Evolutionary conservation across 2,329 filamentous ascomycete genomes (phyloP).

Genomic region (Capronia americana): DNA sequence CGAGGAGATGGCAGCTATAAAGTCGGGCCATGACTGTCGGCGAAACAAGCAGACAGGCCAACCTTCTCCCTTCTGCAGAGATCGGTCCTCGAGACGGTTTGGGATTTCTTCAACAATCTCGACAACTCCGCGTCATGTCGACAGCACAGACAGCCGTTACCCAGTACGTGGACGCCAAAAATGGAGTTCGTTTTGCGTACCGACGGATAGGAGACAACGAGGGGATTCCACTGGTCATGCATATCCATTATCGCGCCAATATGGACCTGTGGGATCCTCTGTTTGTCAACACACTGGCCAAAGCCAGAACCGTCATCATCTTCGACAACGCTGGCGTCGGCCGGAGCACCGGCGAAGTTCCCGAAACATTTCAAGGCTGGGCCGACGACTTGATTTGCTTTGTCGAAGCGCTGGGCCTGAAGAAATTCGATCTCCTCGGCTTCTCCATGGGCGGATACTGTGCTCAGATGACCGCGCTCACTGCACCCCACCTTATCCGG

Average conservation of each 20-base stretch:
- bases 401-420: constrained; percentile 27
- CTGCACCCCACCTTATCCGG: constrained; percentile 27
- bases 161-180: constrained; percentile 26
- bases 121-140: neutral
- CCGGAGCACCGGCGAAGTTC: constrained; percentile 26
- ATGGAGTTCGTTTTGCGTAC: constrained; percentile 31
- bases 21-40: neutral
- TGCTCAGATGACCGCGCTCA: constrained; percentile 28
- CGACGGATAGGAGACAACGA: constrained; percentile 26
- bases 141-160: constrained; percentile 31
- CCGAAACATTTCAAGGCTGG: constrained; percentile 31
- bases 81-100: neutral
- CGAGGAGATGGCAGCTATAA: neutral
- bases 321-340: constrained; percentile 35
- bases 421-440: constrained; percentile 30
- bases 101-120: neutral
- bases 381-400: constrained; percentile 28
- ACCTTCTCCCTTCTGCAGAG: neutral
- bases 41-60: neutral
- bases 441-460: constrained; percentile 32
- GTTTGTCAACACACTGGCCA: constrained; percentile 30
- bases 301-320: constrained; percentile 27
- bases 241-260: constrained; percentile 33
- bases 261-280: constrained; percentile 34
- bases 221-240: constrained; percentile 28